A percentile compares a stretch with the other conserved stretches of the same genome.
phyloP scores from a whole-genome alignment of 2,329 filamentous ascomycete genomes.

The Huntiella savannae region DNA sequence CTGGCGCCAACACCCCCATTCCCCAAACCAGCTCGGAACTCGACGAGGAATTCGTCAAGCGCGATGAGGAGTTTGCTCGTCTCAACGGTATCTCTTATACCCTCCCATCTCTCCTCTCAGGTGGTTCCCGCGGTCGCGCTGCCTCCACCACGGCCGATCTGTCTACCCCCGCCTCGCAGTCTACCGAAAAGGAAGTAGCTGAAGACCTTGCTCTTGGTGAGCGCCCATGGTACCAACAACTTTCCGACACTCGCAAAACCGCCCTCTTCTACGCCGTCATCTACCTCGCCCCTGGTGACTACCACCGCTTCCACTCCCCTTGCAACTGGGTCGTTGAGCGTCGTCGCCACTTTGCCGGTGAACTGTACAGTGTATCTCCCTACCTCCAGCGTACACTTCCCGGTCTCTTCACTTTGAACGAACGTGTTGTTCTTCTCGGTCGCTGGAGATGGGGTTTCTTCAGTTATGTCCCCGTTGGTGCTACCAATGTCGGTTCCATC shows the following conservation, averaged over 20 bases:
- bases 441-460: constrained; percentile 97
- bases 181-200: constrained; percentile 41
- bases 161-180: constrained; percentile 55
- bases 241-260: constrained; percentile 32
- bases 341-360: constrained; percentile 91
- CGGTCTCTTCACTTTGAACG: constrained; percentile 89
- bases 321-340: constrained; percentile 88
- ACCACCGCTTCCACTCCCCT: constrained; percentile 94
- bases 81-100: constrained; percentile 95
- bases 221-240: constrained; percentile 50
- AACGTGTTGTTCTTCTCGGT: constrained; percentile 81
- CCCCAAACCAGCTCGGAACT: constrained; percentile 19
- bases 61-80: constrained; percentile 80
- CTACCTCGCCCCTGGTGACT: constrained; percentile 85
- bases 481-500: constrained; percentile 93
- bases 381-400: constrained; percentile 86
- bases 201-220: constrained; percentile 63
- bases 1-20: constrained; percentile 11
- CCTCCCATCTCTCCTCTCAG: constrained; percentile 70
- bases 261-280: constrained; percentile 85
- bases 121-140: constrained; percentile 29
- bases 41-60: constrained; percentile 48
- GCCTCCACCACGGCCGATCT: constrained; percentile 37
- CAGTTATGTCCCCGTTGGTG: constrained; percentile 83
- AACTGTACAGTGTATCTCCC: constrained; percentile 85